A percentile compares a stretch with the other conserved stretches of the same genome.
phyloP scores from a whole-genome alignment of 2,329 filamentous ascomycete species.

The Pseudogymnoascus sp. region DNA sequence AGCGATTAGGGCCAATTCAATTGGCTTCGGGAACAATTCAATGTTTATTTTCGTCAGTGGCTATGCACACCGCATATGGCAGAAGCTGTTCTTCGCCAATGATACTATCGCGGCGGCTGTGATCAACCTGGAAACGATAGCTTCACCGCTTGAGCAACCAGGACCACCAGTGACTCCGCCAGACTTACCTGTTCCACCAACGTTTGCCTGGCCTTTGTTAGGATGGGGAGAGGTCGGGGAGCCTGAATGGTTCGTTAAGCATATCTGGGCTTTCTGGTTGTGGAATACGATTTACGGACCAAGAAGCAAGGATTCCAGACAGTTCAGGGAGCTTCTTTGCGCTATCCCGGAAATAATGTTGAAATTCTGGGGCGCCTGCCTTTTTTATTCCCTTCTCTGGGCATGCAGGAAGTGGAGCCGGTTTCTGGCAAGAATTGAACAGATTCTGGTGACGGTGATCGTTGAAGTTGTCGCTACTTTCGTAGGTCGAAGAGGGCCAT shows the following conservation, averaged over 20 bases:
- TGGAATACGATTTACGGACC: slow-evolving; percentile 3
- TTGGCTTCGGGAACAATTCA: background rate
- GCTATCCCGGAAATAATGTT: background rate
- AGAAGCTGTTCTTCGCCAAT: background rate
- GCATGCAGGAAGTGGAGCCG: background rate
- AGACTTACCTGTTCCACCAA: background rate
- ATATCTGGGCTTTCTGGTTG: background rate
- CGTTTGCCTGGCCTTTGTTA: background rate
- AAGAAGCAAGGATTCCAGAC: background rate
- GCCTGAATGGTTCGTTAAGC: background rate
- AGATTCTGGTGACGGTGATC: background rate
- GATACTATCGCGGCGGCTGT: background rate
- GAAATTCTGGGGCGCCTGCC: background rate
- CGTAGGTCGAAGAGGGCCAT: background rate
- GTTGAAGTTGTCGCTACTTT: background rate
- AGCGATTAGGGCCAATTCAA: background rate
- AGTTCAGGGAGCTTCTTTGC: background rate
- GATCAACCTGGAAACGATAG: background rate
- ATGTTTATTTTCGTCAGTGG: slow-evolving; percentile 5
- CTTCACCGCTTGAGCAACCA: background rate
- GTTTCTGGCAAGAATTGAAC: background rate
- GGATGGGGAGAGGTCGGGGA: background rate
- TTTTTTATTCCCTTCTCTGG: background rate
- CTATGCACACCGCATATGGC: background rate
- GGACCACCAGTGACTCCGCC: background rate